phyloP scores from a whole-genome alignment of 2,329 filamentous ascomycete species.

The Penicillium sp. region DNA sequence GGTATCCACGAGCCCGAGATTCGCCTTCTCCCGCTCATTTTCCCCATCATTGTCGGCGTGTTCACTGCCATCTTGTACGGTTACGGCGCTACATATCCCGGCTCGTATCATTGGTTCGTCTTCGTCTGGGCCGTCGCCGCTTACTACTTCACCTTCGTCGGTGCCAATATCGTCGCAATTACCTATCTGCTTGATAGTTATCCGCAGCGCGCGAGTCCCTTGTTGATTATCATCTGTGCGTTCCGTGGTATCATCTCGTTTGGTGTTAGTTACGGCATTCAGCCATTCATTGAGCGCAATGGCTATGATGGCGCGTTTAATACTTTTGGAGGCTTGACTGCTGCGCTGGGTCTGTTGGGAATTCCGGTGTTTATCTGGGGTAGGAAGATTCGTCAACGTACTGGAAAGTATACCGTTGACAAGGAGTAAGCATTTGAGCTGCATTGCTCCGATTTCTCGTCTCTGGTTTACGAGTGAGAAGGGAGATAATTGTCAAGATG shows the following conservation, averaged over 20 bases:
- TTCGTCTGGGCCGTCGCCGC: slow-evolving; percentile 33
- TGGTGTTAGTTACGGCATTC: slow-evolving; percentile 49
- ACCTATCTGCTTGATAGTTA: slow-evolving; percentile 55
- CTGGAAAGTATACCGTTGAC: slow-evolving; percentile 22
- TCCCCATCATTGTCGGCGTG: slow-evolving; percentile 48
- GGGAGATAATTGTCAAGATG: background rate
- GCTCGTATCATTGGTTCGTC: slow-evolving; percentile 35
- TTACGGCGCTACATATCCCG: slow-evolving; percentile 43
- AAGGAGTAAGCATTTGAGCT: background rate
- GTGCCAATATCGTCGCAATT: slow-evolving; percentile 53
- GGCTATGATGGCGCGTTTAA: slow-evolving; percentile 46
- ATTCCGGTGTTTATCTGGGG: slow-evolving; percentile 42
- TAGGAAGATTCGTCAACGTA: slow-evolving; percentile 38
- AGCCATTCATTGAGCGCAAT: slow-evolving; percentile 29
- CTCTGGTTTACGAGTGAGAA: background rate
- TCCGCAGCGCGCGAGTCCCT: slow-evolving; percentile 49
- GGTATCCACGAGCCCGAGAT: slow-evolving; percentile 53
- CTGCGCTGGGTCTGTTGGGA: slow-evolving; percentile 35
- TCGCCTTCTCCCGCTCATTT: slow-evolving; percentile 42
- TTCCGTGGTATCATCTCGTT: slow-evolving; percentile 56
- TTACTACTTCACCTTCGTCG: slow-evolving; percentile 40
- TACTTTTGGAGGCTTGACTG: slow-evolving; percentile 42
- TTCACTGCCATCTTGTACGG: slow-evolving; percentile 50
- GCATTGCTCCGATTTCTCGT: background rate
- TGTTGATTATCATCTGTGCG: slow-evolving; percentile 55